These are phyloP conservation scores for Phlyctochytrium planicorne DNA, from an alignment of 192 early-diverging fungal species.

Conservation along the genomic window DNA sequence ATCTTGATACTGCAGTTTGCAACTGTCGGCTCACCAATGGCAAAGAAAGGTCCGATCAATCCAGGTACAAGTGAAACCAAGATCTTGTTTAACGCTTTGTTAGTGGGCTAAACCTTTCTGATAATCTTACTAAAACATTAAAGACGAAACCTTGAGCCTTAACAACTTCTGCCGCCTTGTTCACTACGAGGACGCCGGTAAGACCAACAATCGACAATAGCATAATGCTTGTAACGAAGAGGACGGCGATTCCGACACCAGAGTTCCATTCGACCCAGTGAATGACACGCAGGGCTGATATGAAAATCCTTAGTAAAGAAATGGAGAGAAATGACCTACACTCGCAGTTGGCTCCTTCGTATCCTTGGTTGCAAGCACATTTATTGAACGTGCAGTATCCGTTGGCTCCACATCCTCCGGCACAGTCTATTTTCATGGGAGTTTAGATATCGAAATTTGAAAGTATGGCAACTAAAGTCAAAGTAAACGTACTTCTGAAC, in stretches of 20 bases:
- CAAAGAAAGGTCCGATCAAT: background rate
- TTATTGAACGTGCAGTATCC: background rate
- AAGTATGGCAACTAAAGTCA: background rate
- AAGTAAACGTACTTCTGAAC: background rate
- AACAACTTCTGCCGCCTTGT: background rate
- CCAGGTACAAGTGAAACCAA: background rate
- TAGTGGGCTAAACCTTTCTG: background rate
- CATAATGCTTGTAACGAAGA: background rate
- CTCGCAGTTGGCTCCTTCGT: background rate
- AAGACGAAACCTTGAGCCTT: background rate
- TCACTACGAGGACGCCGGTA: background rate
- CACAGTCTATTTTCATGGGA: background rate
- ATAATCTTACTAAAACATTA: background rate
- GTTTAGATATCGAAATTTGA: background rate
- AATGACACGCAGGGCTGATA: background rate
- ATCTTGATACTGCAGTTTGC: background rate
- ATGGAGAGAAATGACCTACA: background rate
- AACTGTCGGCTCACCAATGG: background rate
- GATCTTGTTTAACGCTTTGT: background rate
- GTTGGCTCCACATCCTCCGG: background rate
- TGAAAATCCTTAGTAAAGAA: background rate
- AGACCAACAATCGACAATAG: background rate
- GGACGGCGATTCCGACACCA: background rate
- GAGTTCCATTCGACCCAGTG: background rate
- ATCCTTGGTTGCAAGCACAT: background rate